phyloP scores from a whole-genome alignment of 176 grass and related monocot species.

The Oryza australiensis region DNA sequence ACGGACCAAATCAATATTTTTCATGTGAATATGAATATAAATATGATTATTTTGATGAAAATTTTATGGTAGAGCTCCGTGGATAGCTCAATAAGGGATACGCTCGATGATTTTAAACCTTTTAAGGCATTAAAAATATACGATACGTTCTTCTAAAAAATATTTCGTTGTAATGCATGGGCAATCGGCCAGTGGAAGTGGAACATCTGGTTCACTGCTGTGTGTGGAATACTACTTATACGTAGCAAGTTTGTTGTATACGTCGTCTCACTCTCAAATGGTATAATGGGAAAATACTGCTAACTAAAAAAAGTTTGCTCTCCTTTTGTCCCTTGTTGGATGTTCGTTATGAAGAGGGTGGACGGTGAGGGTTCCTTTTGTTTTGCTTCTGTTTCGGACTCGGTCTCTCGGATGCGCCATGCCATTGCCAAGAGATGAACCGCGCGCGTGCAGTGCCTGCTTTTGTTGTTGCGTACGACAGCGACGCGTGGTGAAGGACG shows the following conservation, averaged over 20 bases:
- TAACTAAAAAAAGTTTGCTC: neutral
- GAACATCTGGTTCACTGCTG: neutral
- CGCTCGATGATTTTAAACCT: too few relatives aligned
- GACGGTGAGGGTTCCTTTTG: too few relatives aligned
- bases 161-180: too few relatives aligned
- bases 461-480: neutral
- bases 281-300: neutral
- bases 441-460: neutral
- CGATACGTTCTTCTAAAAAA: too few relatives aligned
- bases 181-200: too few relatives aligned
- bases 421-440: neutral
- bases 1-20: too few relatives aligned
- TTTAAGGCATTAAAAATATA: too few relatives aligned
- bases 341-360: neutral
- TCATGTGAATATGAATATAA: too few relatives aligned
- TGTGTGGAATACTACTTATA: too few relatives aligned
- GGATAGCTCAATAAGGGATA: too few relatives aligned
- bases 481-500: neutral
- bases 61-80: too few relatives aligned
- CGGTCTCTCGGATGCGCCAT: neutral
- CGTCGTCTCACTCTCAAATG: neutral
- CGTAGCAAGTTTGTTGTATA: neutral
- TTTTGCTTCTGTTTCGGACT: neutral
- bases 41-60: too few relatives aligned
- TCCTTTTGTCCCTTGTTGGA: neutral